A percentile compares a stretch with the other conserved stretches of the same genome.
phyloP scores from a whole-genome alignment of 2,329 filamentous ascomycete genomes.

The Phyllosticta paracitricarpa region DNA sequence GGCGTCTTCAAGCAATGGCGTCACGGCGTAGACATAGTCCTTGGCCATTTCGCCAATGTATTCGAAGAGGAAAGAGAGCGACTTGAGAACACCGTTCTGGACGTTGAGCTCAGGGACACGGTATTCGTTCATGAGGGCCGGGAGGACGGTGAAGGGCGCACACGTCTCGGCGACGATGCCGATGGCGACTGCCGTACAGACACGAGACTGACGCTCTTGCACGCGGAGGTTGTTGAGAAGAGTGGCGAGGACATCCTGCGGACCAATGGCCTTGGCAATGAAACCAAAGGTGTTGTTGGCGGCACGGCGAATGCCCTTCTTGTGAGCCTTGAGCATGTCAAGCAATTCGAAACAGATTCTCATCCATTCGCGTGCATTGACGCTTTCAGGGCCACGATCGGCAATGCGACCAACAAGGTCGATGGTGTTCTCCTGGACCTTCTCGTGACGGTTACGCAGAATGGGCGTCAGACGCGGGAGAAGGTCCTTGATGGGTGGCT shows the following conservation, averaged over 20 bases:
- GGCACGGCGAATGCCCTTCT: constrained; percentile 95
- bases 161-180: constrained; percentile 98
- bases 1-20: constrained; percentile 88
- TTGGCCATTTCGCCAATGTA: constrained; percentile 99
- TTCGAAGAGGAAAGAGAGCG: constrained; percentile 92
- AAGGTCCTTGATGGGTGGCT: constrained; percentile 92
- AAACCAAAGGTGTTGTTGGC: constrained; percentile 99
- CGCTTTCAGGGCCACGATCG: constrained; percentile 89
- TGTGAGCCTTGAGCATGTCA: constrained; percentile 99
- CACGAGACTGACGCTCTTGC: constrained; percentile 93
- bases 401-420: constrained; percentile 96
- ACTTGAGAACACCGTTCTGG: constrained; percentile 96
- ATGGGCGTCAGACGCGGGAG: constrained; percentile 95
- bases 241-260: constrained; percentile 91
- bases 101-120: constrained; percentile 97
- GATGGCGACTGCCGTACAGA: constrained; percentile 96
- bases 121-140: constrained; percentile 98
- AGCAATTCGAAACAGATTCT: constrained; percentile 97
- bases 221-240: constrained; percentile 94
- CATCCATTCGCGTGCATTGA: constrained; percentile 99
- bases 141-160: constrained; percentile 96
- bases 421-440: constrained; percentile 98
- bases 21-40: constrained; percentile 98
- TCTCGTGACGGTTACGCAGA: constrained; percentile 93
- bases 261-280: constrained; percentile 97